Evolutionary conservation across 2,329 filamentous ascomycete genomes (phyloP).

Genomic region (Cytospora paraplurivora): DNA sequence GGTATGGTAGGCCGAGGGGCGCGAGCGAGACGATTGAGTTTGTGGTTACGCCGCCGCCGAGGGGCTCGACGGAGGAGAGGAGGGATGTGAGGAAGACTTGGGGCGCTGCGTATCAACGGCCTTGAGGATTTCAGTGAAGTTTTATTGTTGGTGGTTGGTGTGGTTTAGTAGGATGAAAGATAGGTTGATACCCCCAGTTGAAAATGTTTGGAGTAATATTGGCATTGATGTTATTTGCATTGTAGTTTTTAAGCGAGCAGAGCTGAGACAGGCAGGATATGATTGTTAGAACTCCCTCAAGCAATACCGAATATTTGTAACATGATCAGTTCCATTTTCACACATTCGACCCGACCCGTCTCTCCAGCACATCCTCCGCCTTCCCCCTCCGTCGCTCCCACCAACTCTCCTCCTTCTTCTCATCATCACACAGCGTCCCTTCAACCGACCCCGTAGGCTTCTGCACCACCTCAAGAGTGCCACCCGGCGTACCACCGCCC

Average conservation of each 20-base stretch:
- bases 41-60: constrained; percentile 26
- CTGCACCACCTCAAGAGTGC: not conserved
- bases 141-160: not conserved
- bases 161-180: not conserved
- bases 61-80: constrained; percentile 2
- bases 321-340: not conserved
- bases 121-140: no score
- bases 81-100: constrained; percentile 9
- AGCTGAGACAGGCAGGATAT: no score
- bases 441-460: not conserved
- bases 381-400: constrained; percentile 9
- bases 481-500: not conserved
- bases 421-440: not conserved
- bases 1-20: constrained; percentile 18
- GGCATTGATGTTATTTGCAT: no score
- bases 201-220: no score
- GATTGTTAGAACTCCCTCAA: no score
- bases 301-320: no score
- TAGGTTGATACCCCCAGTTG: not conserved
- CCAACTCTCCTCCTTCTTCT: constrained; percentile 6
- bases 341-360: not conserved
- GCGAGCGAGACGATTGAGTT: constrained; percentile 26
- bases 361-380: not conserved
- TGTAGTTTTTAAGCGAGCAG: no score
- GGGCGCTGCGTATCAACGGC: constrained; percentile 16